Evolutionary conservation across 2,329 filamentous ascomycete genomes (phyloP), one percentile per base, ranked within the genome.

Genomic region (Emergomyces africanus): DNA sequence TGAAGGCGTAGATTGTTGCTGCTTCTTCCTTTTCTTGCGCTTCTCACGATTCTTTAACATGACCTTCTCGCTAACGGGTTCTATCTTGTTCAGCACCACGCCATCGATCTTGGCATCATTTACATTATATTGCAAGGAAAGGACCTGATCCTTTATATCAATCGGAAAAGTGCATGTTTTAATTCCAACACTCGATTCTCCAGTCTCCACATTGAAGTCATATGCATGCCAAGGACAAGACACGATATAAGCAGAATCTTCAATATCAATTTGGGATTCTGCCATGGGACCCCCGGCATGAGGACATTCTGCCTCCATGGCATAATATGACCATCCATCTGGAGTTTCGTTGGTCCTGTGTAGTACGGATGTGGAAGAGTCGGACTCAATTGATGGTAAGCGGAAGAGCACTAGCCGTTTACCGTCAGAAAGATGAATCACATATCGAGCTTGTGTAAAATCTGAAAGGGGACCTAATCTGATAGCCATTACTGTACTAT

Each of bases 161-260:
- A 78, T 69, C 0, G 75, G 74, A 56, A 76, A 78, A 0, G 75
- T 78, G 66, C 76, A 78, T 3, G 76, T 70, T 65, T 76, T 77
- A 61, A 78, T 70, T 12, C 76, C 76, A 20, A 77, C 74, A 61
- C 75, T 78, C 6, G 76, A 78, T 66, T 77, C 74, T 58, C 76
- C 76, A 0, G 76, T 78, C 65, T 78, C 75, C 59, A 78, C 74
- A 59, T 78, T 78, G 62, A 78, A 78, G 63, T 78, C 76, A 63
- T 78, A 78, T 2, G 76, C 76, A 65, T 78, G 76, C 76, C 76
- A 78, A 15, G 76, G 76, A 61, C 76, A 78, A 1, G 75, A 77
- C 20, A 71, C 75, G 28, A 78, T 66, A 61, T 78, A 78, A 1
- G 74, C 74, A 0, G 75, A 77, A 60, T 78, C 76, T 60, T 78